A percentile compares a stretch with the other conserved stretches of the same genome.
Conservation (phyloP, 2,329 filamentous ascomycete genomes). For the Cladosporium sp. region DNA sequence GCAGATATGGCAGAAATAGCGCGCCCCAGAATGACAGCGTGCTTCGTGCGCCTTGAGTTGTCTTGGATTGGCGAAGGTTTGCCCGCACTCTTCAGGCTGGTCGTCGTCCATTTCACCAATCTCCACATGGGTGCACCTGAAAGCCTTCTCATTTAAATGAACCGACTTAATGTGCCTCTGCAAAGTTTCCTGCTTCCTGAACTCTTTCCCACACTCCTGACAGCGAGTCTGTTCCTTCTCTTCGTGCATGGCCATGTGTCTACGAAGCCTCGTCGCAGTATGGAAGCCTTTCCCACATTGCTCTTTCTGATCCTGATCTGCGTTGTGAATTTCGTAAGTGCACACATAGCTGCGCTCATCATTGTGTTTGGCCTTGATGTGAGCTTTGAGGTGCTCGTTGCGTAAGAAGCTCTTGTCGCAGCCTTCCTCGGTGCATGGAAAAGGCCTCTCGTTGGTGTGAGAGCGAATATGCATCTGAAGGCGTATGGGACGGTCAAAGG, state of each 20-base stretch:
- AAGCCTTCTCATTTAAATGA: conserved; percentile 70
- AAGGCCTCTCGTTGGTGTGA: conserved; percentile 81
- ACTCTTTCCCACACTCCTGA: conserved; percentile 68
- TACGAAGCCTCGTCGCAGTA: conserved; percentile 70
- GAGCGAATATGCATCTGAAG: conserved; percentile 76
- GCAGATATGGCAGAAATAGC: conserved; percentile 78
- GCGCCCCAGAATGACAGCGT: conserved; percentile 63
- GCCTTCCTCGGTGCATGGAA: conserved; percentile 62
- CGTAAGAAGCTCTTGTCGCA: conserved; percentile 85
- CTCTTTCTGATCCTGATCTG: conserved; percentile 30
- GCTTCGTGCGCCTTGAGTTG: conserved; percentile 69
- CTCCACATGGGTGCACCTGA: conserved; percentile 59
- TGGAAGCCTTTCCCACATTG: conserved; percentile 78
- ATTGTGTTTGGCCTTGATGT: conserved; percentile 77
- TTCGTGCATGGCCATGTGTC: conserved; percentile 75
- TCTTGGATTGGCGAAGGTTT: conserved; percentile 68
- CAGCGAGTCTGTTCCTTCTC: conserved; percentile 56
- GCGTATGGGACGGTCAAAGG: conserved; percentile 81
- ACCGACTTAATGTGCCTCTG: conserved; percentile 75
- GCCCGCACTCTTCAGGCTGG: conserved; percentile 50
- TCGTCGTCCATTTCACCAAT: conserved; percentile 44
- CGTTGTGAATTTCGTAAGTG: conserved; percentile 40
- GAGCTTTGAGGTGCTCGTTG: conserved; percentile 79
- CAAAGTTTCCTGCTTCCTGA: conserved; percentile 83
- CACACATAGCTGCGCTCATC: conserved; percentile 68